phyloP scores from a whole-genome alignment of 495 filamentous ascomycete genomes.

The Glonium stellatum region DNA sequence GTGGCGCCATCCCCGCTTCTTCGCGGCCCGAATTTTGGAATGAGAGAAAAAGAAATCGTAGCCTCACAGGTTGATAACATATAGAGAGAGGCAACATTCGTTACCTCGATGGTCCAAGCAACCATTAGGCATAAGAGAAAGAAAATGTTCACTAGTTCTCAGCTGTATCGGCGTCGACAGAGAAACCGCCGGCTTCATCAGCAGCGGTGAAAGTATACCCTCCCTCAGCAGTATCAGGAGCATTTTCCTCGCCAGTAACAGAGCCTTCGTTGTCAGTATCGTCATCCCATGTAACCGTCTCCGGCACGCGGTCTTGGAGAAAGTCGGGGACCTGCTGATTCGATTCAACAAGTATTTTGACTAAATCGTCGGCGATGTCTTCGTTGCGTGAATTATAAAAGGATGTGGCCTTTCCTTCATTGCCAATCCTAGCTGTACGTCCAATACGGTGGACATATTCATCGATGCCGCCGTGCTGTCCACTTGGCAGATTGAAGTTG shows the following conservation, averaged over 20 bases:
- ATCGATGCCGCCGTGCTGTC: constrained; percentile 71
- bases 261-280: constrained; percentile 10
- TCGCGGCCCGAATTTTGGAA: no score
- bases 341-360: constrained; percentile 73
- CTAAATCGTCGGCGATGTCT: constrained; percentile 60
- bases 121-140: neutral
- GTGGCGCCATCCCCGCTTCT: no score
- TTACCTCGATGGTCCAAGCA: no score
- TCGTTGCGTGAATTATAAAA: constrained; percentile 74
- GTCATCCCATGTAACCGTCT: constrained; percentile 34
- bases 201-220: neutral
- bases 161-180: constrained; percentile 6
- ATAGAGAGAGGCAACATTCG: no score
- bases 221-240: constrained; percentile 55
- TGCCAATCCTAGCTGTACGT: constrained; percentile 89
- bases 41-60: no score
- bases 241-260: constrained; percentile 1
- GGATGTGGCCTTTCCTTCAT: constrained; percentile 75
- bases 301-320: constrained; percentile 42
- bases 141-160: neutral
- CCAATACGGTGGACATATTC: constrained; percentile 96
- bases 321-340: constrained; percentile 77
- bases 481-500: constrained; percentile 78
- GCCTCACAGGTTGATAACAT: neutral
- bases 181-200: neutral